phyloP scores from a whole-genome alignment of 768 basidiomycete species.

The Lactifluus piperatus region DNA sequence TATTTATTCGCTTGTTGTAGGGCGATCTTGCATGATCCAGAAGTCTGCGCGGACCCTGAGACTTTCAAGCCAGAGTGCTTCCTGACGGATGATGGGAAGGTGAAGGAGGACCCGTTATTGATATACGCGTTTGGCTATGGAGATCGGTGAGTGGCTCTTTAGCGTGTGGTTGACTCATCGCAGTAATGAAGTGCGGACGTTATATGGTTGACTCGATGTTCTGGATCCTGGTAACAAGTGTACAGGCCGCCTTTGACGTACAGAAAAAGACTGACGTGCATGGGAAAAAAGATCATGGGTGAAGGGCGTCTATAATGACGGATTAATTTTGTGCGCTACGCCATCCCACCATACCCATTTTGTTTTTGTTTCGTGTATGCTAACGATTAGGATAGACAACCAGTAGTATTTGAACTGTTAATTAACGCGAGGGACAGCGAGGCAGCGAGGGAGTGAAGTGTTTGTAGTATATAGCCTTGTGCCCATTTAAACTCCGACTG shows the following conservation, averaged over 20 bases:
- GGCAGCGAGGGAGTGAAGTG: neutral
- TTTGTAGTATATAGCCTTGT: too few species aligned
- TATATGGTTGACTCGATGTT: slow-evolving; percentile 19
- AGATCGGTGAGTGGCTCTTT: slow-evolving; percentile 1
- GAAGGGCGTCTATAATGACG: neutral
- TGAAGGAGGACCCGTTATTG: slow-evolving; percentile 2
- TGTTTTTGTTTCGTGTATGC: neutral
- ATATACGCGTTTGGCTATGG: slow-evolving; percentile 8
- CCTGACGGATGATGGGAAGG: slow-evolving; percentile 3
- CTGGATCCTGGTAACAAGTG: slow-evolving; percentile 14
- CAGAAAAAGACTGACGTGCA: neutral
- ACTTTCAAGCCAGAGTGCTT: slow-evolving; percentile 13
- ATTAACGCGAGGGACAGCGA: neutral
- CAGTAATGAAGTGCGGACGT: too few species aligned
- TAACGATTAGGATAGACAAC: neutral
- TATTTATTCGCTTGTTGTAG: neutral
- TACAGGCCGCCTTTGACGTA: slow-evolving; percentile 1
- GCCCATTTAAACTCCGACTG: slow-evolving; percentile 10
- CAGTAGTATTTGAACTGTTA: neutral
- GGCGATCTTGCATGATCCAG: slow-evolving; percentile 23
- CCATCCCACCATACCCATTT: neutral
- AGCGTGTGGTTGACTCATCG: too few species aligned
- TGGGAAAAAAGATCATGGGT: slow-evolving; percentile 7
- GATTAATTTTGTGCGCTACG: neutral
- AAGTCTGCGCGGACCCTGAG: slow-evolving; percentile 15